Conservation (phyloP, 345 rosid species). For the Trapa bicornis region DNA sequence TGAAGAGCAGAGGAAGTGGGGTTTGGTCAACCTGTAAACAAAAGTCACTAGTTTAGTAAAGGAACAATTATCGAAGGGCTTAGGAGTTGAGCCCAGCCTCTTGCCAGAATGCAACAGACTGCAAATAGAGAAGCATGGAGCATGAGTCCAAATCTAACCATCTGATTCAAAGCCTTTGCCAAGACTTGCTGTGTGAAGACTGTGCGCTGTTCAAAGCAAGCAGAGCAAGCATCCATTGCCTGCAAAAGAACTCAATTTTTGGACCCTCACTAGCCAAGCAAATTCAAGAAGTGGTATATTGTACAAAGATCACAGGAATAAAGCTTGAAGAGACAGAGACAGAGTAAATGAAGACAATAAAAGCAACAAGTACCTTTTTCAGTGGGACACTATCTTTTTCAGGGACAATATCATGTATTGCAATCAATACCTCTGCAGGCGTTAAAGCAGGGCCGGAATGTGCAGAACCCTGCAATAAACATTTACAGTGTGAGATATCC, state of each 20-base stretch:
- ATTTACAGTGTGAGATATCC: background rate
- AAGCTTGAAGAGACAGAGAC: background rate
- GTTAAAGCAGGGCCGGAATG: constrained; percentile 98
- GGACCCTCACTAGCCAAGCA: background rate
- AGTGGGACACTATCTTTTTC: constrained; percentile 78
- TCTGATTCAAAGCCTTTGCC: constrained; percentile 86
- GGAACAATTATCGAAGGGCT: background rate
- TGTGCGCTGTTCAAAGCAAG: constrained; percentile 96
- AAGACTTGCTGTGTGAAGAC: constrained; percentile 93
- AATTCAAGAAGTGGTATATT: background rate
- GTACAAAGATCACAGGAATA: background rate
- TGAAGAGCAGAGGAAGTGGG: constrained; percentile 82
- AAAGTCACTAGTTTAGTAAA: constrained; percentile 10
- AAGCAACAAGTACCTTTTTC: constrained; percentile 47
- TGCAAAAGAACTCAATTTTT: constrained; percentile 21
- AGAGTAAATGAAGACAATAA: background rate
- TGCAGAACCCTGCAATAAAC: constrained; percentile 76
- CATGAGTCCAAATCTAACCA: constrained; percentile 29
- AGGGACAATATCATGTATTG: constrained; percentile 81
- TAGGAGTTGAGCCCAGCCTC: background rate
- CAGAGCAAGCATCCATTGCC: constrained; percentile 90
- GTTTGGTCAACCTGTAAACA: constrained; percentile 76
- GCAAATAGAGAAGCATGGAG: background rate
- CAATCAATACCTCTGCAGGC: constrained; percentile 91
- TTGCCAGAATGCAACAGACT: background rate